Percentiles rank a stretch among this genome's conserved stretches.
phyloP scores from a whole-genome alignment of 495 filamentous ascomycete genomes.

The Penicillium waksmanii region DNA sequence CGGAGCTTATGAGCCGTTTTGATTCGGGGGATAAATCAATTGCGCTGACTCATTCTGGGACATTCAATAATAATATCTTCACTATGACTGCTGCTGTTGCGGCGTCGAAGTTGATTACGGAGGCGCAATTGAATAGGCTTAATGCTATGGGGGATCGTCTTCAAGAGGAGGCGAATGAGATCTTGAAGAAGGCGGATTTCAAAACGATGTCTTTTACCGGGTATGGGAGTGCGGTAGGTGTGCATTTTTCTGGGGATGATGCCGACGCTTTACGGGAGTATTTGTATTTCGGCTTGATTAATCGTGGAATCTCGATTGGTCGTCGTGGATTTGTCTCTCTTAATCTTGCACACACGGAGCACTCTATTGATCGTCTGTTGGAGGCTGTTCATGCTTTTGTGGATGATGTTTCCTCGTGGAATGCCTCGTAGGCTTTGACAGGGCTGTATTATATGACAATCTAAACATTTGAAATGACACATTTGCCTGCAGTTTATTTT shows the following conservation, averaged over 20 bases:
- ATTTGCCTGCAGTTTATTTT: background rate
- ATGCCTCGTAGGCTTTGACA: background rate
- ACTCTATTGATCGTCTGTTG: conserved; percentile 8
- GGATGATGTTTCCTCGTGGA: background rate
- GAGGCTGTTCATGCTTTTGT: conserved; percentile 8
- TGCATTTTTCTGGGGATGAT: conserved; percentile 10
- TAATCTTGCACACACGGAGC: conserved; percentile 13
- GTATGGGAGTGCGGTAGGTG: conserved; percentile 14
- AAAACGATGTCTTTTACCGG: conserved; percentile 6
- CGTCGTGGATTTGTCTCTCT: conserved; percentile 18
- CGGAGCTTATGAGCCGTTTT: conserved; percentile 57
- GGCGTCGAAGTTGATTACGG: conserved; percentile 32
- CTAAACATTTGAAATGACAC: background rate
- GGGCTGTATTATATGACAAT: too few species aligned
- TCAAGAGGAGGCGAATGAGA: conserved; percentile 1
- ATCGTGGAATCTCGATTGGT: conserved; percentile 10
- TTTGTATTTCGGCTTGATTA: conserved; percentile 15
- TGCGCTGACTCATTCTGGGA: conserved; percentile 57
- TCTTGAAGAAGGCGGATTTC: background rate
- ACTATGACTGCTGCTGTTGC: conserved; percentile 58
- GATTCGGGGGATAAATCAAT: conserved; percentile 12
- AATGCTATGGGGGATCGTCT: conserved; percentile 26
- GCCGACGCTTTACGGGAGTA: conserved; percentile 4
- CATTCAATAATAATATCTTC: conserved; percentile 70
- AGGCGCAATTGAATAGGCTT: conserved; percentile 17